Base-by-base conservation (phyloP, 2,329 filamentous ascomycete genomes). In the Coniochaeta sp. region DNA sequence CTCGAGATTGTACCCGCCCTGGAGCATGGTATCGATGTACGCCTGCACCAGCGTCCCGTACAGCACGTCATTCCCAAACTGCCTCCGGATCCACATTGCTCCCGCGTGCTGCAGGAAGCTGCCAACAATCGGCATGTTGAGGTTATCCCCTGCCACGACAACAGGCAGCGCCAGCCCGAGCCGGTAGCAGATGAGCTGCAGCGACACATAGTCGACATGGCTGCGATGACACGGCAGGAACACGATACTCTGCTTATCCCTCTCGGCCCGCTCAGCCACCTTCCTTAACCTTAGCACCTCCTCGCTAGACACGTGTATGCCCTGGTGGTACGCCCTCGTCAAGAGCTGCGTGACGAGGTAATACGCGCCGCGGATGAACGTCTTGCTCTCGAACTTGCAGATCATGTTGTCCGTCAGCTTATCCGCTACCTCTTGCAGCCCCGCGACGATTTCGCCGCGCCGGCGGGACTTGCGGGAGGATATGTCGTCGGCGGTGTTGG, bases 311-410 rank as follows among this genome's bases (percentile, higher is more conserved):
- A 97, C 91, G 67, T 99, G 94, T 50, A 99, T 96, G 9, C 89
- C 94, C 72, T 97, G 92, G 63, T 97, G 91, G 67, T 99, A 99
- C 6, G 94, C 92, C 55, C 94, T 77, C 4, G 92, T 95, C 55
- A 97, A 75, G 46, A 97, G 76, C 69, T 97, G 92, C 1, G 91
- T 95, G 47, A 77, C 77, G 33, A 96, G 65, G 66, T 96, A 99
- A 66, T 97, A 97, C 46, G 94, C 92, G 22, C 89, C 83, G 48
- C 94, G 78, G 59, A 99, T 96, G 64, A 97, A 97, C 2, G 82
- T 75, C 65, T 91, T 95, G 75, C 87, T 95, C 69, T 99, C 94
- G 78, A 97, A 92, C 71, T 99, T 99, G 79, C 92, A 97, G 56
- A 99, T 96, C 94, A 99, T 97, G 56, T 86, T 83, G 64, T 96